Base-by-base conservation (phyloP, 1,284 basidiomycete species). In the Cutaneotrichosporon spelunceum region DNA sequence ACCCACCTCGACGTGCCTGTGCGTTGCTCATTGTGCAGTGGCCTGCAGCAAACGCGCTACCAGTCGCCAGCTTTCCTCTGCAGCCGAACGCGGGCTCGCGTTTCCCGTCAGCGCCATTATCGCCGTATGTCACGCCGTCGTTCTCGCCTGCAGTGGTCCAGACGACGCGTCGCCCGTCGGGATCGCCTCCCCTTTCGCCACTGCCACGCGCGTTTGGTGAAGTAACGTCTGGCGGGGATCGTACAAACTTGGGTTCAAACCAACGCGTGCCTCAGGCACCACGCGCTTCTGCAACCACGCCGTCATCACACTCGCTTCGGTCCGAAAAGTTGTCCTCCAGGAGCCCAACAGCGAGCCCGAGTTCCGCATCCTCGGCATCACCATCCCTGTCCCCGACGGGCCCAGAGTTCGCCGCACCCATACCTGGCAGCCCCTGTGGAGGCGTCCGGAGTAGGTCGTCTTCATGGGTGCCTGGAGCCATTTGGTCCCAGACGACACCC, bases 51-150 rank as follows among this genome's bases (percentile, higher is more conserved):
- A 71, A 68, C 56, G 60, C 65, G n/a, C 21, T 58, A 3, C 70
- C 67, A 2, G 58, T 60, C 29, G 58, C 42, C 30, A 48, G 10
- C 19, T 50, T 55, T 24, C 54, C 62, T 2, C 65, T 52, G 5
- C 69, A 70, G n/a, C 27, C 53, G 53, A 24, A 30, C 29, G 3
- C 14, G 64, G 55, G 27, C 8, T 66, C 69, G 7, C 64, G 69
- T 13, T 73, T 76, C 34, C 74, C 72, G 3, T 67, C 66, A 29
- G 73, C 75, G 2, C 76, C 76, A 8, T 58, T 76, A 16, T 74
- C 72, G 3, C 76, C 76, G 2, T 78, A 75, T 54, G 66, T 70
- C 56, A 78, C 75, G 1, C 76, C 76, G 8, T 60, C 74, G 2
- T 78, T 76, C 64, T 73, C 75, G 2, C 73, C 74, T 3, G 66